phyloP scores from a whole-genome alignment of 2,329 filamentous ascomycete species.

The Talaromyces sp. region DNA sequence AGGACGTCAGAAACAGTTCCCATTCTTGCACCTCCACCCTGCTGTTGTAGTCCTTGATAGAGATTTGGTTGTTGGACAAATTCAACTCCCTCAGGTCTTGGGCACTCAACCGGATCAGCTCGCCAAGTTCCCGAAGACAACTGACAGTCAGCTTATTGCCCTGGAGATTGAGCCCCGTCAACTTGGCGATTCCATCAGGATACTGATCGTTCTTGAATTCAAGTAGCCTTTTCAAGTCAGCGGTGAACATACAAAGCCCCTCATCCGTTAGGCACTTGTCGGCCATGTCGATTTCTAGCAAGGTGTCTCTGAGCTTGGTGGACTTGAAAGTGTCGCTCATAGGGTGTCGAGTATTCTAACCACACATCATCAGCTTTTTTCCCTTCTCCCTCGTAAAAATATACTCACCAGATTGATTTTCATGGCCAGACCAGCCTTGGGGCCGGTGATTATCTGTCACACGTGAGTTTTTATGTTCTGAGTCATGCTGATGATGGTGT shows the following conservation, averaged over 20 bases:
- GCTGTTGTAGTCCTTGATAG: slow-evolving; percentile 23
- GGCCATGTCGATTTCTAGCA: slow-evolving; percentile 43
- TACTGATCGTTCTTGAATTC: slow-evolving; percentile 26
- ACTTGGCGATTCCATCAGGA: slow-evolving; percentile 26
- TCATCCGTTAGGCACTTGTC: slow-evolving; percentile 44
- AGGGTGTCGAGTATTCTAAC: neutral
- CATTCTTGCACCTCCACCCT: slow-evolving; percentile 36
- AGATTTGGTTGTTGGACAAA: slow-evolving; percentile 44
- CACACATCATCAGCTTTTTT: neutral
- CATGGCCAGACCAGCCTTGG: slow-evolving; percentile 43
- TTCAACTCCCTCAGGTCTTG: slow-evolving; percentile 45
- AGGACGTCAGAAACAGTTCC: slow-evolving; percentile 41
- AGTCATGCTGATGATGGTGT: neutral
- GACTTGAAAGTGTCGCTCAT: neutral
- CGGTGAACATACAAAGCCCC: slow-evolving; percentile 40
- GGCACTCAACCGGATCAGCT: slow-evolving; percentile 37
- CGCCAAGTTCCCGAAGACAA: slow-evolving; percentile 38
- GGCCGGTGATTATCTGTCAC: slow-evolving; percentile 39
- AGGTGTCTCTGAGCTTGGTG: slow-evolving; percentile 27
- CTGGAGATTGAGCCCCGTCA: slow-evolving; percentile 45
- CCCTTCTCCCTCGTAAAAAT: neutral
- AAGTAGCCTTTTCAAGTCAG: slow-evolving; percentile 39
- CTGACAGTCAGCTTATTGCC: slow-evolving; percentile 41
- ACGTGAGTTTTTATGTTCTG: slow-evolving; percentile 9
- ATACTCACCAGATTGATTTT: slow-evolving; percentile 38